Evolutionary conservation across 2,329 filamentous ascomycete genomes (phyloP), one percentile per base, ranked within the genome.

Genomic region (Fusarium camptoceras): DNA sequence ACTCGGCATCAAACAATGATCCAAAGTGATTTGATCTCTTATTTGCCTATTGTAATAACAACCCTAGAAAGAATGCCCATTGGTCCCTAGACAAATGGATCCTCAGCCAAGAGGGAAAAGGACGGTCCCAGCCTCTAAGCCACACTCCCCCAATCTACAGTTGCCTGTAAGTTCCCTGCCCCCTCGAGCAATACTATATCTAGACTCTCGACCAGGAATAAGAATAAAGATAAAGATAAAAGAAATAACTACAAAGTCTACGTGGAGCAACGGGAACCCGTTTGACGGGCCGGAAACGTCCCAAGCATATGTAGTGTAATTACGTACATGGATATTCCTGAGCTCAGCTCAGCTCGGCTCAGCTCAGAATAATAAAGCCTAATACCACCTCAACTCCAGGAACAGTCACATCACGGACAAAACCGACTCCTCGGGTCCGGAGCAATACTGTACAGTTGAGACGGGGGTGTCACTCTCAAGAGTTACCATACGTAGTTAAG

Each of bases 381-480:
- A 37, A 68, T 68, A 46, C 59, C 49, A 58, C 57, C 14, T 51
- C 24, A 28, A 27, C 49, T 51, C 61, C 41, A 55, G 46, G 31
- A 28, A 42, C 55, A 70, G 63, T 41, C 47, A 55, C 55, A 48
- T 48, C 43, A 48, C 46, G 56, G 61, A 24, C 51, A 60, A 67
- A 74, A 72, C 73, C 73, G 73, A 74, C 70, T 74, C 57, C 64
- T 75, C 73, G 73, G 73, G 70, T 73, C 73, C 61, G 60, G 68
- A 53, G 49, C 49, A 53, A 27, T 11, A 37, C 9, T 9, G 16
- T 18, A 37, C 34, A 37, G 34, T 37, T 59, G 58, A 66, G 62
- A 68, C 49, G 63, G 57, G 56, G 68, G 71, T 57, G 24, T 46
- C 31, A 41, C 41, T 46, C 43, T 63, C 57, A 63, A 41, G 27